Percentiles rank a stretch among this genome's conserved stretches.
These are phyloP conservation scores for Zymoseptoria pseudotritici DNA, from an alignment of 2,329 filamentous ascomycete species.

Conservation along the genomic window DNA sequence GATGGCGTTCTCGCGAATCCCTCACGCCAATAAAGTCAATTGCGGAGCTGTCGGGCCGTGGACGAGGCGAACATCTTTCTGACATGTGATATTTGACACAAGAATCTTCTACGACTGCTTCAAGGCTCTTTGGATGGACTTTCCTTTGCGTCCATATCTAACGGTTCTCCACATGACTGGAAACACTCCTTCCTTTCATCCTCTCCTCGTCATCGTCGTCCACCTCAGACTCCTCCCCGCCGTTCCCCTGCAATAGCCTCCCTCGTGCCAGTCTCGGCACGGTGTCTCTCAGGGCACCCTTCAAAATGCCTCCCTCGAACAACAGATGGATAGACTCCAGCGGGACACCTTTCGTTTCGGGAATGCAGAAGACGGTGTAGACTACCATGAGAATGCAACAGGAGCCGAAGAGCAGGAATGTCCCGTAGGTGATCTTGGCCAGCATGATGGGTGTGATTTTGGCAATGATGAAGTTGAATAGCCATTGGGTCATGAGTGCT, in stretches of 20 bases:
- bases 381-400: conserved; percentile 38
- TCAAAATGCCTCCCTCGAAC: conserved; percentile 37
- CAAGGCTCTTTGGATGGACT: neutral
- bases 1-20: neutral
- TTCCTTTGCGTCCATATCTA: neutral
- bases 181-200: conserved; percentile 8
- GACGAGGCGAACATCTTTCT: neutral
- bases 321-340: conserved; percentile 36
- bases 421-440: conserved; percentile 37
- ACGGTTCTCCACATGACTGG: conserved; percentile 8
- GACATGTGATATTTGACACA: neutral
- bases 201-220: conserved; percentile 25
- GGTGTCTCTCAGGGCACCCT: conserved; percentile 33
- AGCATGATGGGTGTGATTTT: conserved; percentile 36
- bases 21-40: neutral
- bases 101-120: no score
- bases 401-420: conserved; percentile 33
- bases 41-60: neutral
- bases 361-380: conserved; percentile 36
- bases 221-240: conserved; percentile 15
- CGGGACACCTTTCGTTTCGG: conserved; percentile 38
- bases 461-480: conserved; percentile 32
- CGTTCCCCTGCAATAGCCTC: conserved; percentile 29
- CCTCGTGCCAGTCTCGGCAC: conserved; percentile 32
- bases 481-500: conserved; percentile 41